phyloP scores from a whole-genome alignment of 2,329 filamentous ascomycete species.

The Diaporthe sp. region DNA sequence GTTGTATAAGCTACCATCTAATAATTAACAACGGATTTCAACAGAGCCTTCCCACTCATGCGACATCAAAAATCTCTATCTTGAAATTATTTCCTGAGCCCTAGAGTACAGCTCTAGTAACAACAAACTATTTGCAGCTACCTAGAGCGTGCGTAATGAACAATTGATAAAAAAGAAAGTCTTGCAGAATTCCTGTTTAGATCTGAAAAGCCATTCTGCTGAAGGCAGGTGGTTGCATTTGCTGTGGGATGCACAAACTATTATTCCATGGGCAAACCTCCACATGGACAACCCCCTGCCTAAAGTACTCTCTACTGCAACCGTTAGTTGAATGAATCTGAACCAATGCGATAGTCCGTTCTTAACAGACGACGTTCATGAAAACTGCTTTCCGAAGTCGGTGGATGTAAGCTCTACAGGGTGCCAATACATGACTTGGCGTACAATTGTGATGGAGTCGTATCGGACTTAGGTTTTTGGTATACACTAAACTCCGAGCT shows the following conservation, averaged over 20 bases:
- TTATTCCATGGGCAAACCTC: too few relatives aligned
- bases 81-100: not conserved
- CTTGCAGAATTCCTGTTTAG: not conserved
- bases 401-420: not conserved
- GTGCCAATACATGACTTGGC: too few relatives aligned
- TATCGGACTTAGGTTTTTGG: slow-evolving; percentile 25
- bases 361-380: not conserved
- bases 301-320: not conserved
- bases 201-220: too few relatives aligned
- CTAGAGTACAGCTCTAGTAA: not conserved
- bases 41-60: too few relatives aligned
- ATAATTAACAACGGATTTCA: too few relatives aligned
- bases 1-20: not conserved
- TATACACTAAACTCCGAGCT: not conserved
- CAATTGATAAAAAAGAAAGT: not conserved
- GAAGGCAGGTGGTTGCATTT: not conserved
- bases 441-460: not conserved
- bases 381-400: not conserved
- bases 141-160: not conserved
- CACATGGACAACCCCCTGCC: too few relatives aligned
- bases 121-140: too few relatives aligned
- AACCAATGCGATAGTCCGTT: not conserved
- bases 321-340: not conserved
- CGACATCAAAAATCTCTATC: not conserved
- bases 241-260: not conserved